Evolutionary conservation across 75 land plant species (phyloP).

Genomic region (Sequoia sempervirens): DNA sequence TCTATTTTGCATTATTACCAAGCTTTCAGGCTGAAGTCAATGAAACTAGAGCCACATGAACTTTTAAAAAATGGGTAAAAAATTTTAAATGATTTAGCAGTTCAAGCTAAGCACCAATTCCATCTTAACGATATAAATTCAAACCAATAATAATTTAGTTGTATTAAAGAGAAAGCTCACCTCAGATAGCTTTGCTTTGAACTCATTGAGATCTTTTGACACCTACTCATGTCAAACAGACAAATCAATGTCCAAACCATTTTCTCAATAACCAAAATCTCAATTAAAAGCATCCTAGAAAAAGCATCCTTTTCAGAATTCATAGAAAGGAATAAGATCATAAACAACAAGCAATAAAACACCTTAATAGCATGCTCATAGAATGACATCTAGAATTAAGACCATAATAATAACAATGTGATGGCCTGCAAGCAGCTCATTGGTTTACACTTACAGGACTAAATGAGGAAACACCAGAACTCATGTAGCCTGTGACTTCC

Average conservation of each 20-base stretch:
- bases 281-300: neutral
- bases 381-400: neutral
- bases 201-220: conserved; percentile 24
- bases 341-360: neutral
- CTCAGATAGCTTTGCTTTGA: conserved; percentile 31
- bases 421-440: neutral
- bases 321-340: neutral
- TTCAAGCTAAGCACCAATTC: neutral
- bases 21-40: too few relatives aligned
- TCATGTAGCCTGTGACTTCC: conserved; percentile 25
- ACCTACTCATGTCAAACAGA: conserved; percentile 3
- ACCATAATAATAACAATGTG: neutral
- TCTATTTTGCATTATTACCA: neutral
- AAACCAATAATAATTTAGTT: neutral
- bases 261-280: neutral
- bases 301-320: neutral
- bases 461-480: neutral
- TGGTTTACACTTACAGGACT: neutral
- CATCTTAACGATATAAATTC: too few relatives aligned
- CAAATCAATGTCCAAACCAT: neutral
- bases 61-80: neutral
- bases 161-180: conserved; percentile 10
- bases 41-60: neutral
- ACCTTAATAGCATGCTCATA: neutral
- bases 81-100: neutral